Conservation (phyloP, 768 basidiomycete species). For the Ramaria sp. region DNA sequence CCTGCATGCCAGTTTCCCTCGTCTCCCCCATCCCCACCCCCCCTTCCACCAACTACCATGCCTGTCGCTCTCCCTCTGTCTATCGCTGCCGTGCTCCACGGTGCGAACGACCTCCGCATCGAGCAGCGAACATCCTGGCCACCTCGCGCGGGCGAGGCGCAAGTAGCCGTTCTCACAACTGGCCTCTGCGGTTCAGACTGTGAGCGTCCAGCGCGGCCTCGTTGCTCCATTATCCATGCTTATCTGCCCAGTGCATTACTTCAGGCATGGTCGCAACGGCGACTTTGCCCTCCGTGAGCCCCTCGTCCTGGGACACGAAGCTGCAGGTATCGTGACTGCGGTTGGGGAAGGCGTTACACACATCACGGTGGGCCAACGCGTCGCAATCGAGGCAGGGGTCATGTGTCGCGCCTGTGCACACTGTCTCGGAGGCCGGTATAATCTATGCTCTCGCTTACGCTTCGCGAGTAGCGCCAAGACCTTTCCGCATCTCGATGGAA, state of each 20-base stretch:
- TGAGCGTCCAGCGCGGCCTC: conserved; percentile 24
- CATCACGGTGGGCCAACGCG: conserved; percentile 68
- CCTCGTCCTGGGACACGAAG: conserved; percentile 89
- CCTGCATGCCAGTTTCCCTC: conserved; percentile 14
- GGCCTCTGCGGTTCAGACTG: conserved; percentile 87
- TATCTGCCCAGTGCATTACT: conserved; percentile 72
- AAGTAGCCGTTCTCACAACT: conserved; percentile 71
- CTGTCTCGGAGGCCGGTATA: conserved; percentile 75
- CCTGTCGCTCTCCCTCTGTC: conserved; percentile 43
- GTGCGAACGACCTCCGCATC: conserved; percentile 70
- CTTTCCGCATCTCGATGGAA: conserved; percentile 89
- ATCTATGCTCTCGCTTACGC: conserved; percentile 83
- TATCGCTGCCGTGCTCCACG: conserved; percentile 72
- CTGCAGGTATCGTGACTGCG: conserved; percentile 80
- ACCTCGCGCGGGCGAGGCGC: conserved; percentile 62
- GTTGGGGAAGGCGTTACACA: conserved; percentile 53
- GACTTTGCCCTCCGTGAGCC: conserved; percentile 82
- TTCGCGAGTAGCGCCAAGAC: conserved; percentile 88
- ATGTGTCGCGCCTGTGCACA: conserved; percentile 69
- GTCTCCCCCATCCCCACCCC: conserved; percentile 10
- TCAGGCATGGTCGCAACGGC: conserved; percentile 79
- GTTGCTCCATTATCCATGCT: background rate
- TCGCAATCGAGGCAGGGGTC: conserved; percentile 90
- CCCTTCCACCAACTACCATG: conserved; percentile 24
- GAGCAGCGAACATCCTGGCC: conserved; percentile 66